These are phyloP conservation scores for Cenococcum geophilum DNA, from an alignment of 495 filamentous ascomycete genomes.

Conservation along the genomic window DNA sequence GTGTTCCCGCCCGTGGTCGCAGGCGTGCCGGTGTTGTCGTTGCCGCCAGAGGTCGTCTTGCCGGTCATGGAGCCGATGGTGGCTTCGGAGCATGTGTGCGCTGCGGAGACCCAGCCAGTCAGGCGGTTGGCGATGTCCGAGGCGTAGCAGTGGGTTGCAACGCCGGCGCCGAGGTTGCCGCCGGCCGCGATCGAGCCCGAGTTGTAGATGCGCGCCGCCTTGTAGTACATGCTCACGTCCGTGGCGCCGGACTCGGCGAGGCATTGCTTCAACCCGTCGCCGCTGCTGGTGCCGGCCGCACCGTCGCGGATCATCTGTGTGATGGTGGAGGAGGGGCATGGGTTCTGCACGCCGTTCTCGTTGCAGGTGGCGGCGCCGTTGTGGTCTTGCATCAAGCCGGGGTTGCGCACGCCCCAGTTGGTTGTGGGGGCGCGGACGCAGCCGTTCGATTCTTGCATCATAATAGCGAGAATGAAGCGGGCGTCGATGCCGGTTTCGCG, in stretches of 20 bases:
- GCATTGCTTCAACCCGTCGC: slow-evolving; percentile 43
- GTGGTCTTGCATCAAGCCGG: slow-evolving; percentile 45
- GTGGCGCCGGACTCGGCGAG: slow-evolving; percentile 32
- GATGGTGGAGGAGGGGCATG: slow-evolving; percentile 46
- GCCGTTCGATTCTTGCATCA: slow-evolving; percentile 56
- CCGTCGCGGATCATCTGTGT: slow-evolving; percentile 49
- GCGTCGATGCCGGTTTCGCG: slow-evolving; percentile 40
- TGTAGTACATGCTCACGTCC: slow-evolving; percentile 44
- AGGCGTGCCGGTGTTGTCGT: background rate
- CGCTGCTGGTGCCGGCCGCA: slow-evolving; percentile 38
- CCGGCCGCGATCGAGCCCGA: slow-evolving; percentile 45
- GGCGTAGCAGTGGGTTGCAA: slow-evolving; percentile 52
- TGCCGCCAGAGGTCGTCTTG: background rate
- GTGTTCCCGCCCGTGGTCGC: background rate
- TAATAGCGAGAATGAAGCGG: slow-evolving; percentile 41
- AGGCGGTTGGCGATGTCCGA: slow-evolving; percentile 55
- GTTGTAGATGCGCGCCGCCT: slow-evolving; percentile 52
- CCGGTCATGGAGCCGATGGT: slow-evolving; percentile 18
- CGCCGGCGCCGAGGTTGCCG: slow-evolving; percentile 47
- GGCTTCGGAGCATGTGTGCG: slow-evolving; percentile 25
- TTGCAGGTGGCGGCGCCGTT: slow-evolving; percentile 46
- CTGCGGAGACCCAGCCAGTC: slow-evolving; percentile 42
- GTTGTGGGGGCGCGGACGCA: slow-evolving; percentile 45
- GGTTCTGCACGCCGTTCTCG: slow-evolving; percentile 36
- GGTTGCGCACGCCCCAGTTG: slow-evolving; percentile 39